A percentile compares a stretch with the other conserved stretches of the same genome.
These are phyloP conservation scores for Calvatia gigantea DNA, from an alignment of 768 basidiomycete genomes.

Conservation along the genomic window DNA sequence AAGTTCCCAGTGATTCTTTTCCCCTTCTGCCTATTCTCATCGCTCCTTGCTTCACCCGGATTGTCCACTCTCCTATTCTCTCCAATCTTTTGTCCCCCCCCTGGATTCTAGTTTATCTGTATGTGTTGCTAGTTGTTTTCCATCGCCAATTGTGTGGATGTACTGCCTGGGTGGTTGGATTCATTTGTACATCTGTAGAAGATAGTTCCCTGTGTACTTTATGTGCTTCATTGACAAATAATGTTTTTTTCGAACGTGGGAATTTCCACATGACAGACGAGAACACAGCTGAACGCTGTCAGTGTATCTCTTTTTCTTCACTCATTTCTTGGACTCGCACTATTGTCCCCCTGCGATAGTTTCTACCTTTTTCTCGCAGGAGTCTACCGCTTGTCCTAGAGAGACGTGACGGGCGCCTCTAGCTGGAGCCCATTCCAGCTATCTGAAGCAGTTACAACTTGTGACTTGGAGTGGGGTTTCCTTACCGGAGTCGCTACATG, in stretches of 20 bases:
- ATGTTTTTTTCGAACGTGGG: not conserved
- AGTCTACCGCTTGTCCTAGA: slow-evolving; percentile 13
- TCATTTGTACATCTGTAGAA: not conserved
- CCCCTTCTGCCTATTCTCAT: not conserved
- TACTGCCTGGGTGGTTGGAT: not conserved
- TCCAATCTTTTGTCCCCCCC: not conserved
- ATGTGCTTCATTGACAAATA: slow-evolving; percentile 2
- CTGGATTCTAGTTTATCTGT: not conserved
- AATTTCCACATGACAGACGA: slow-evolving; percentile 1
- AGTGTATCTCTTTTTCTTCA: not conserved
- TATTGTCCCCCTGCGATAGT: slow-evolving; percentile 12
- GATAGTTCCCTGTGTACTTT: not conserved
- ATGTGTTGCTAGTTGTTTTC: not conserved
- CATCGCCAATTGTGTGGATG: not conserved
- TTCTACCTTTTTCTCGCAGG: slow-evolving; percentile 9
- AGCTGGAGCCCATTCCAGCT: slow-evolving; percentile 14
- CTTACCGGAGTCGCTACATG: slow-evolving; percentile 8
- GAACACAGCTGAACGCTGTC: not conserved
- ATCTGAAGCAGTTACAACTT: not conserved
- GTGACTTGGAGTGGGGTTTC: slow-evolving; percentile 11
- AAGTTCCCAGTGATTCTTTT: not conserved
- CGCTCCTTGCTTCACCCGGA: not conserved
- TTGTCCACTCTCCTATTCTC: not conserved
- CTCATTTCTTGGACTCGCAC: slow-evolving; percentile 11
- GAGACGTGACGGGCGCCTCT: not conserved